Percentiles rank a stretch among this genome's conserved stretches.
Evolutionary conservation across 257 asterid genomes (phyloP).

Genomic region (Solanum habrochaites): DNA sequence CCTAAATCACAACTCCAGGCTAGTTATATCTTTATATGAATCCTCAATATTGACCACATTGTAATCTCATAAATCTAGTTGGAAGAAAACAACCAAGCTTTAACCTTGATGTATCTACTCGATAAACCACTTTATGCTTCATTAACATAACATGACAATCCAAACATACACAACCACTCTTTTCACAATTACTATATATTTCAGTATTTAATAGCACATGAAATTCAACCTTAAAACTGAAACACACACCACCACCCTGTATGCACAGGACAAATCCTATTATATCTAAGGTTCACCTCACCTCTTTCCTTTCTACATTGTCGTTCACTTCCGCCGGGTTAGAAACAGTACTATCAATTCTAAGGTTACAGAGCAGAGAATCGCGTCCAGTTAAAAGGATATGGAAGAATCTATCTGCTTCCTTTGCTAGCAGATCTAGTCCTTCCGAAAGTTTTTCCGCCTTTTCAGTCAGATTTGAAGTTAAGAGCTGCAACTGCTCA

Average conservation of each 20-base stretch:
- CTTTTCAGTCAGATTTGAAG: conserved; percentile 26
- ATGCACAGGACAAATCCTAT: conserved; percentile 7
- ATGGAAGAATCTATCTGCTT: conserved; percentile 63
- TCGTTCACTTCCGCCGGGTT: conserved; percentile 6
- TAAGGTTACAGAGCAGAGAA: conserved; percentile 69
- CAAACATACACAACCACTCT: not conserved
- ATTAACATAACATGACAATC: not conserved
- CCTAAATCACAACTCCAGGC: not conserved
- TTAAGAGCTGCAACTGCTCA: conserved; percentile 15
- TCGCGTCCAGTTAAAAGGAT: conserved; percentile 67
- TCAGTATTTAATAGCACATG: not conserved
- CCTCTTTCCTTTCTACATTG: conserved; percentile 21
- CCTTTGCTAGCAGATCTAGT: conserved; percentile 60
- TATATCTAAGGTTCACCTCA: conserved; percentile 29
- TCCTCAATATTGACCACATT: not conserved
- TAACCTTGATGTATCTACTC: not conserved
- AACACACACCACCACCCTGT: not conserved
- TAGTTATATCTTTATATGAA: not conserved
- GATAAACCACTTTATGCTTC: not conserved
- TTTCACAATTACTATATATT: not conserved
- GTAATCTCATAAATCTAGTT: not conserved
- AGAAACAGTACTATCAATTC: conserved; percentile 27
- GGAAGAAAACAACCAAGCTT: not conserved
- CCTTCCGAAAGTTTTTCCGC: conserved; percentile 47
- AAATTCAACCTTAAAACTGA: conserved; percentile 3